Conservation (phyloP, 768 basidiomycete species). For the button mushroom (Agaricus bisporus) region DNA sequence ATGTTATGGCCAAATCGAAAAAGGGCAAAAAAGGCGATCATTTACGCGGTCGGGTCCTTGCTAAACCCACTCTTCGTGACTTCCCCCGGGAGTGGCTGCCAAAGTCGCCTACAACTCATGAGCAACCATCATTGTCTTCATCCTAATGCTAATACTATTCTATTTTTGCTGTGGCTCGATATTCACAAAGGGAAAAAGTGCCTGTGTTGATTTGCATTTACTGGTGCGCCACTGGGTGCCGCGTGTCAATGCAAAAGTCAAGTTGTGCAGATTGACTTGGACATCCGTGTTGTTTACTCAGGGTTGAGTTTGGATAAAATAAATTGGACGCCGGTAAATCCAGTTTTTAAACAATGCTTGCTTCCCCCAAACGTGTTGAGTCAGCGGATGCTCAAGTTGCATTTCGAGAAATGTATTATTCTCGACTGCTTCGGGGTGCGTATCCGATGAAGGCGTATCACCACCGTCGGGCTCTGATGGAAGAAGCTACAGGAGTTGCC, state of each 20-base stretch:
- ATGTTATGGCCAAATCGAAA: slow-evolving; percentile 62
- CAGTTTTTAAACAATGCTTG: background rate
- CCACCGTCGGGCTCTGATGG: background rate
- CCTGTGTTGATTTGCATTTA: background rate
- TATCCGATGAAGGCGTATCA: background rate
- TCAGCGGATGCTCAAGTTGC: slow-evolving; percentile 15
- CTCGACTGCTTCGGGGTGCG: background rate
- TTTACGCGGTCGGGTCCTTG: slow-evolving; percentile 42
- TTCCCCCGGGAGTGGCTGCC: slow-evolving; percentile 88
- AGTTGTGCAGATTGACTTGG: background rate
- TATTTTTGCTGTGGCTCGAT: background rate
- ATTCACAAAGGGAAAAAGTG: too few relatives aligned
- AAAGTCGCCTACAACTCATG: slow-evolving; percentile 9
- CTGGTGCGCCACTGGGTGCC: background rate
- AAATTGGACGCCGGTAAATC: background rate
- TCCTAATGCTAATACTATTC: slow-evolving; percentile 5
- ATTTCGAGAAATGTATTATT: slow-evolving; percentile 10
- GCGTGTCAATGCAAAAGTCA: background rate
- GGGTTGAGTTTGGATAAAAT: background rate
- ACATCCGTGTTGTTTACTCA: background rate
- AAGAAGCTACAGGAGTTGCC: slow-evolving; percentile 1
- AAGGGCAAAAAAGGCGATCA: slow-evolving; percentile 76
- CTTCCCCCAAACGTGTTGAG: slow-evolving; percentile 2
- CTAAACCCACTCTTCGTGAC: slow-evolving; percentile 64
- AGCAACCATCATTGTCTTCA: slow-evolving; percentile 4